Base-by-base conservation (phyloP, 257 asterid species). In the Ligustrum vulgare region DNA sequence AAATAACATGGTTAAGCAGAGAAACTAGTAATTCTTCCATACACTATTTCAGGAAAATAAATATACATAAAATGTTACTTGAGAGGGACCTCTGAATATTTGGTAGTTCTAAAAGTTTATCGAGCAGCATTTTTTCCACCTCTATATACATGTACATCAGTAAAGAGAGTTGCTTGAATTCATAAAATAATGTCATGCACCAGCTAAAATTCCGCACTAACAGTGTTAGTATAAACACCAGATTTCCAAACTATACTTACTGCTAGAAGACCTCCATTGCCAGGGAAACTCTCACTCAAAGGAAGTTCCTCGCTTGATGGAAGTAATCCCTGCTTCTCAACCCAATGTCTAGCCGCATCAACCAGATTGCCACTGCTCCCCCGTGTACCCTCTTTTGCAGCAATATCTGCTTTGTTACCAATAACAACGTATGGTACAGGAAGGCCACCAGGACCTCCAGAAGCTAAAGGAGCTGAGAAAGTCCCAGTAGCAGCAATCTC, bases 311-410 rank as follows among this genome's bases (percentile, higher is more conserved):
- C 98, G 35, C 89, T 91, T 54, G 96, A 82, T 60, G 98, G 90
- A 81, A 95, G 97, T 69, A 93, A 82, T 51, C 99, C 97, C 85
- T 95, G 99, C 81, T 91, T 95, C 88, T 95, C 99, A 62, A 90
- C 99, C 99, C 98, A 93, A 33, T 86, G 98, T 28, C 98, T 96
- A 81, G 99, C 98, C 75, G 88, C 91, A 78, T 94, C 98, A 73
- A 94, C 94, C 69, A 94, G 97, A 86, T 94, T 92, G 31, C 99
- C 99, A 77, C 99, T 93, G 89, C 98, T 93, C 56, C 90, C 96
- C 75, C 97, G 84, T 25, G 80, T 75, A 69, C 96, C 91, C 49
- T 81, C 96, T 76, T 87, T 91, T 69, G 91, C 84, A 72, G 90
- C 85, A 78, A 92, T 90, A 76, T 95, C 99, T 70, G 91, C 93